Evolutionary conservation across 805 yeast genomes (phyloP), one percentile per base, ranked within the genome.

Genomic region (Ogataea populi-albae): DNA sequence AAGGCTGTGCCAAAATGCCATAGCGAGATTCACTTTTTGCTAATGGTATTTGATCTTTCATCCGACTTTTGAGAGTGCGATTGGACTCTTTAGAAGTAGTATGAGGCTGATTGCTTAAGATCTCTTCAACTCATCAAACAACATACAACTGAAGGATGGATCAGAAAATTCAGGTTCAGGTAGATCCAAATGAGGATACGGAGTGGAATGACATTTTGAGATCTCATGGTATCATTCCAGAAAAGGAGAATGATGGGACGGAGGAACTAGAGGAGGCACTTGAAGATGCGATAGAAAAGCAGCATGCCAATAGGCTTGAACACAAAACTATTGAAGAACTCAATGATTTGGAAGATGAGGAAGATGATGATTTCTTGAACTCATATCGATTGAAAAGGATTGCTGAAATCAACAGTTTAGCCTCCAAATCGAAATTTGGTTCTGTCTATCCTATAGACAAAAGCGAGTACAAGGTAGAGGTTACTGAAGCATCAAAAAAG

Each of bases 181-280:
- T 89, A 36, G 89, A 93, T 62, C 97, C 96, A 23, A 77, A 75
- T 43, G 99, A 93, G 62, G 99, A 93, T 59, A 93, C 98, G 0
- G 98, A 93, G 61, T 93, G 99, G 98, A 93, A 93, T 57, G 99
- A 93, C 61, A 88, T 93, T 47, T 70, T 93, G 29, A 70, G 99
- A 46, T 74, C 77, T 3, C 86, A 89, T 44, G 98, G 98, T 17
- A 79, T 93, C 37, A 86, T 93, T 32, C 98, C 98, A 1, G 88
- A 85, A 54, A 80, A 83, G 50, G 87, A 94, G 18, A 88, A 89
- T 17, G 86, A 94, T 15, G 95, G 96, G 7, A 79, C 95, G 0
- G 86, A 74, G 27, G 83, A 86, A 59, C 57, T 93, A 30, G 98
- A 93, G 56, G 89, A 82, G 49, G 95, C 94, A 3, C 61, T 89